phyloP scores from a whole-genome alignment of 306 rosid species.

The Lathyrus sativus region DNA sequence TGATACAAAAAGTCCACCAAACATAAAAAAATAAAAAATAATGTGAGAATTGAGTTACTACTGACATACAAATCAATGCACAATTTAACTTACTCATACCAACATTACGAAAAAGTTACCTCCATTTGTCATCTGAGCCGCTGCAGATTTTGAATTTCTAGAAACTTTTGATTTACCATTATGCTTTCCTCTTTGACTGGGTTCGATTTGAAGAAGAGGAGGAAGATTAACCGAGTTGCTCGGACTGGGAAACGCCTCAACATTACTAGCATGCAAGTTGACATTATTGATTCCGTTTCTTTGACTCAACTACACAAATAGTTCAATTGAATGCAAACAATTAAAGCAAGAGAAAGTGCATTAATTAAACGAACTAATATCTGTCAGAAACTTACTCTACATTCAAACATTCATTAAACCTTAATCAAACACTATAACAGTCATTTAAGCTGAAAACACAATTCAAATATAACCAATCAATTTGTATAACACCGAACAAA shows the following conservation, averaged over 20 bases:
- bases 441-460: neutral
- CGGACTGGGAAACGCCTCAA: slow-evolving; percentile 30
- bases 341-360: slow-evolving; percentile 10
- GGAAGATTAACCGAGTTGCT: slow-evolving; percentile 36
- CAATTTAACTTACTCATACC: slow-evolving; percentile 1
- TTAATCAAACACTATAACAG: neutral
- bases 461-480: neutral
- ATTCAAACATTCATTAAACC: neutral
- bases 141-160: slow-evolving; percentile 50
- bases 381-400: neutral
- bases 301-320: slow-evolving; percentile 53
- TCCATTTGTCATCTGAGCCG: slow-evolving; percentile 34
- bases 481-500: neutral
- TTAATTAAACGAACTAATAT: neutral
- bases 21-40: neutral
- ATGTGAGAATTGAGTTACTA: slow-evolving; percentile 11
- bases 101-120: slow-evolving; percentile 32
- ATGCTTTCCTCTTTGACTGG: slow-evolving; percentile 37
- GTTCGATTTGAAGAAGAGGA: slow-evolving; percentile 37
- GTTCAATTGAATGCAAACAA: slow-evolving; percentile 14
- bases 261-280: slow-evolving; percentile 36
- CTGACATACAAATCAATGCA: slow-evolving; percentile 9
- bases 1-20: slow-evolving; percentile 27
- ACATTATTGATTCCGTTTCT: slow-evolving; percentile 35
- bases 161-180: slow-evolving; percentile 48